Percentiles rank a stretch among this genome's conserved stretches.
Conservation (phyloP, 2,329 filamentous ascomycete species). For the Cladosporium sp. region DNA sequence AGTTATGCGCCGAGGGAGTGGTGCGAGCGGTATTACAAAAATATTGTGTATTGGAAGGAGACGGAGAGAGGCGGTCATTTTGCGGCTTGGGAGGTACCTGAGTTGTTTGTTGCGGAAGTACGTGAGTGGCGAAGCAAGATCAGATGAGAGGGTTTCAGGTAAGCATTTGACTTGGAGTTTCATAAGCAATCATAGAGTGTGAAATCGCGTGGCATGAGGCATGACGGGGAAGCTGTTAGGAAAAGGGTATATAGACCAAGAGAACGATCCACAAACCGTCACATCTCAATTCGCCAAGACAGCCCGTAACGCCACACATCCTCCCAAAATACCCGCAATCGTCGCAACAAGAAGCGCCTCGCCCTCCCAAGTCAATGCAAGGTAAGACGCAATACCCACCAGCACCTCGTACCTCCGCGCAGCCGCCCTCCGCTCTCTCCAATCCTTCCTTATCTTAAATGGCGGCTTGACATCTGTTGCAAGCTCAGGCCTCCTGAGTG, state of each 20-base stretch:
- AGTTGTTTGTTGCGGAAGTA: constrained; percentile 21
- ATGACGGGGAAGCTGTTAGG: not conserved
- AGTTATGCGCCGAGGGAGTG: constrained; percentile 22
- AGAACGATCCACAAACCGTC: not conserved
- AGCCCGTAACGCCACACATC: constrained; percentile 28
- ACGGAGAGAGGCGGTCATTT: constrained; percentile 23
- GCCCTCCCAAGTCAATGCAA: constrained; percentile 51
- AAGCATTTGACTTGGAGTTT: not conserved
- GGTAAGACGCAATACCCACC: constrained; percentile 59
- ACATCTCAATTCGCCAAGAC: not conserved
- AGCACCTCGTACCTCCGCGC: constrained; percentile 61
- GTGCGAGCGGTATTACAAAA: constrained; percentile 23
- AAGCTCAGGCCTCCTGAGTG: constrained; percentile 41
- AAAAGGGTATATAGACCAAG: not conserved
- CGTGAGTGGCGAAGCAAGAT: constrained; percentile 5
- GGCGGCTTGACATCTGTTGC: constrained; percentile 49
- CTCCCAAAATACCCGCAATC: constrained; percentile 34
- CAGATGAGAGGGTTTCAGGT: not conserved
- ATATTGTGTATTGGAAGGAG: constrained; percentile 22
- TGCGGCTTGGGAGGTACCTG: constrained; percentile 23
- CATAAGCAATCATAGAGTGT: not conserved
- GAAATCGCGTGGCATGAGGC: not conserved
- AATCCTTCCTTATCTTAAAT: constrained; percentile 58
- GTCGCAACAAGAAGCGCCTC: constrained; percentile 39
- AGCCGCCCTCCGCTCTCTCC: constrained; percentile 53